Conservation (phyloP, 371 early-diverging fungal genomes). For the Lichtheimia corymbifera region DNA sequence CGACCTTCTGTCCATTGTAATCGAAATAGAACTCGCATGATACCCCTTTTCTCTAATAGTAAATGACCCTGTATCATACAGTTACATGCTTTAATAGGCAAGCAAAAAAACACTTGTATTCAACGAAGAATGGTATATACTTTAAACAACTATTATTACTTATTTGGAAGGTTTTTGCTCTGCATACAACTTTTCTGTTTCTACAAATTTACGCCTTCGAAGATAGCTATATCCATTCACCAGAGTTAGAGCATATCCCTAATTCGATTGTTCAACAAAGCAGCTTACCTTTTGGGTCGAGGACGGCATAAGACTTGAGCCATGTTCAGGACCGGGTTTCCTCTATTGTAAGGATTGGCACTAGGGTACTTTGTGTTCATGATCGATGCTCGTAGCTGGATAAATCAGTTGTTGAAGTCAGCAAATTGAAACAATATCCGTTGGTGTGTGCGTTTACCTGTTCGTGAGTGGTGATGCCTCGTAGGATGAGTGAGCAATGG, state of each 20-base stretch:
- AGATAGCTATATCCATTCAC: conserved; percentile 15
- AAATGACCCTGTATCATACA: too few relatives aligned
- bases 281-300: conserved; percentile 57
- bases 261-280: background rate
- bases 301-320: conserved; percentile 58
- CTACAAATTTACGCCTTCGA: conserved; percentile 23
- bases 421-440: too few relatives aligned
- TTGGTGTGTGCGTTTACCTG: too few relatives aligned
- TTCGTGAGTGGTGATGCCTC: conserved; percentile 89
- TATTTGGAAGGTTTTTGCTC: background rate
- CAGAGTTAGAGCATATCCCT: background rate
- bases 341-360: conserved; percentile 52
- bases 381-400: conserved; percentile 41
- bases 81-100: too few relatives aligned
- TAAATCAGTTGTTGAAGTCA: conserved; percentile 13
- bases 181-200: conserved; percentile 1
- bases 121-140: background rate
- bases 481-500: conserved; percentile 73
- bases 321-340: conserved; percentile 53
- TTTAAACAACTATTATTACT: background rate
- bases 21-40: background rate
- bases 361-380: conserved; percentile 38
- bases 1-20: background rate
- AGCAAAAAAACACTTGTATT: too few relatives aligned
- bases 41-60: too few relatives aligned